Evolutionary conservation across 2,329 filamentous ascomycete species (phyloP), one percentile per base, ranked within the genome.

Genomic region (Neodidymelliopsis sp.): DNA sequence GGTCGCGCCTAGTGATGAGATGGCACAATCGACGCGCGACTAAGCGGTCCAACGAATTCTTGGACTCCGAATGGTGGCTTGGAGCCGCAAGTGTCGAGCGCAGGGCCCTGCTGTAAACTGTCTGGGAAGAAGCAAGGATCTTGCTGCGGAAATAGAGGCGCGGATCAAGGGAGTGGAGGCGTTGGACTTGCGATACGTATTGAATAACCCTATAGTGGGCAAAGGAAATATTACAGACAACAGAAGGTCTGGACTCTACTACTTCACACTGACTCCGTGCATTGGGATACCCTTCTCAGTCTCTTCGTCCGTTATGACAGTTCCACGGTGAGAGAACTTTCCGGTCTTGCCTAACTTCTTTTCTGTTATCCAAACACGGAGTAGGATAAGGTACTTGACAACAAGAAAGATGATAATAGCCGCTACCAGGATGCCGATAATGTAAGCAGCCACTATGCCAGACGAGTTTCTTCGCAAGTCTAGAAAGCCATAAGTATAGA

Each of bases 401-500:
- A 77, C 55, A 8, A 74, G 58, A 50, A 77, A 78, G 3, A 77
- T 38, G 19, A 77, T 53, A 12, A 75, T 64, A 9, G 66, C 63
- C 8, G 58, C 74, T n/a, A 70, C 66, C 18, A 76, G 49, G 13
- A 77, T 75, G 2, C 73, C 74, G 38, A 89, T 72, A 38, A 84
- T 81, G 64, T 89, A 90, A 2, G 76, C 88, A 1, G 84, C 82
- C 3, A 91, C 84, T 6, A 78, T 74, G 0, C 78, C 81, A 20
- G 78, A 68, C 12, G 80, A 79, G 38, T 81, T 57, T 16, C 51
- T 72, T 13, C 69, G 65, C 5, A 74, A 67, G 67, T 96, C 80
- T n/a, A 96, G 81, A 74, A 96, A 96, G 49, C 64, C 69, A 74
- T 96, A 96, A 0, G 88, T 81, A 70, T 92, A 95, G 68, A 87